Conservation (phyloP, 2,329 filamentous ascomycete species). For the Trichocomaceae sp. region DNA sequence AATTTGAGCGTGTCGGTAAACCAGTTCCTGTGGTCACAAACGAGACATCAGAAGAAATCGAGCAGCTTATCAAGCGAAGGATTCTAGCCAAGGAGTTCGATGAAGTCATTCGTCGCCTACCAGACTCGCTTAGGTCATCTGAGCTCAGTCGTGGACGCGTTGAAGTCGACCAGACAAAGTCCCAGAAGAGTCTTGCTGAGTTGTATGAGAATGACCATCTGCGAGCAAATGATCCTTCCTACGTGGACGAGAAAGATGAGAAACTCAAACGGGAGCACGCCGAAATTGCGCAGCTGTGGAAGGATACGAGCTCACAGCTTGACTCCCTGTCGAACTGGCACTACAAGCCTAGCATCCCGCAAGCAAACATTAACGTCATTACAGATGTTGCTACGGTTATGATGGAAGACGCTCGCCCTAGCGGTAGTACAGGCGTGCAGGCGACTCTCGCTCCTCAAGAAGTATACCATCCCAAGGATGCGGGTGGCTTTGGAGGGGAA, state of each 20-base stretch:
- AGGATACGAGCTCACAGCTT: slow-evolving; percentile 68
- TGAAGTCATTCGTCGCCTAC: slow-evolving; percentile 75
- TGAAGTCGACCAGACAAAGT: slow-evolving; percentile 79
- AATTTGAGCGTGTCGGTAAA: slow-evolving; percentile 93
- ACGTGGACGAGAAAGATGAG: slow-evolving; percentile 74
- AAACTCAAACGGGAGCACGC: slow-evolving; percentile 74
- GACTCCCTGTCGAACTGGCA: slow-evolving; percentile 90
- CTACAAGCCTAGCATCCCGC: slow-evolving; percentile 83
- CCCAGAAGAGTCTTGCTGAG: slow-evolving; percentile 80
- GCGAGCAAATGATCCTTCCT: slow-evolving; percentile 68
- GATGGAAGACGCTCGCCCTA: slow-evolving; percentile 93
- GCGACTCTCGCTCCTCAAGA: slow-evolving; percentile 89
- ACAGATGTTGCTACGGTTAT: slow-evolving; percentile 83
- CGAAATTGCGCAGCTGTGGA: slow-evolving; percentile 79
- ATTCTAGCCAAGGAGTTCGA: slow-evolving; percentile 89
- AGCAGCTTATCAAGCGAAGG: slow-evolving; percentile 86
- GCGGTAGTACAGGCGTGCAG: slow-evolving; percentile 60
- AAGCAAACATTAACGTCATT: slow-evolving; percentile 76
- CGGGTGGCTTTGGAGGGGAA: slow-evolving; percentile 58
- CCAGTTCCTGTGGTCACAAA: slow-evolving; percentile 90
- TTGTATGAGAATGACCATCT: slow-evolving; percentile 92
- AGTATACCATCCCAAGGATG: slow-evolving; percentile 74
- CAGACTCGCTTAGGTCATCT: slow-evolving; percentile 62
- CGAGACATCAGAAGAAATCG: slow-evolving; percentile 83
- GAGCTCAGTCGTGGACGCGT: slow-evolving; percentile 63